Base-by-base conservation (phyloP, 495 filamentous ascomycete species). In the Penicillium subrubescens region DNA sequence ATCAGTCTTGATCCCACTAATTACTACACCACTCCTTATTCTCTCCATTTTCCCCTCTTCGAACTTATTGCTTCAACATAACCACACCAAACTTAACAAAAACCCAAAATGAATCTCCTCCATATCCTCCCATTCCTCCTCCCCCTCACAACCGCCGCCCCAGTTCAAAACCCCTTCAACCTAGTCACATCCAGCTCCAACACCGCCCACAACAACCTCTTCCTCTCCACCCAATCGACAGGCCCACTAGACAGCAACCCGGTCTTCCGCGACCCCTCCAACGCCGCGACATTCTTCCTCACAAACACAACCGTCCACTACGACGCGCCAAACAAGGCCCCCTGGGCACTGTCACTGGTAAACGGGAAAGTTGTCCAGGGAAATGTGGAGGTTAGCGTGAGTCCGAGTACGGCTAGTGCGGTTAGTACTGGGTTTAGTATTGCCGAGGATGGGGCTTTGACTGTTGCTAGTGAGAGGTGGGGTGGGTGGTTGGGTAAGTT, bases 401-500 rank as follows among this genome's bases (percentile, higher is more conserved):
- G 76, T 5, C 66, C 63, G 0, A 71, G 63, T 2, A 48, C 71
- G 8, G 69, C 66, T 1, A 21, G 2, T 21, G 33, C 53, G 53
- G 34, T 39, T 12, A 60, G 58, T 4, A 54, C 21, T 2, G 75
- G 73, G 2, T 80, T 77, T 60, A 64, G 60, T 29, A 55, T 79
- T 43, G 71, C 68, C 34, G 63, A 37, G 0, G 68, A 61, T 29
- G 73, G 73, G 6, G 12, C 70, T 34, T 56, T 75, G 63, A 68
- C 53, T 60, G 68, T 56, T 39, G 27, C 34, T 14, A 53, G 53
- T 23, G 57, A 51, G 31, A 60, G 64, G 8, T 81, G 77, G 59
- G 72, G 64, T 37, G 75, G 79, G 5, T 81, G 79, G 79, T 60
- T 79, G 5, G 76, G 78, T 80, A 68, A 56, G 76, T 72, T 52